Evolutionary conservation across 2,329 filamentous ascomycete genomes (phyloP), one percentile per base, ranked within the genome.

Genomic region (Elsinoe batatas): DNA sequence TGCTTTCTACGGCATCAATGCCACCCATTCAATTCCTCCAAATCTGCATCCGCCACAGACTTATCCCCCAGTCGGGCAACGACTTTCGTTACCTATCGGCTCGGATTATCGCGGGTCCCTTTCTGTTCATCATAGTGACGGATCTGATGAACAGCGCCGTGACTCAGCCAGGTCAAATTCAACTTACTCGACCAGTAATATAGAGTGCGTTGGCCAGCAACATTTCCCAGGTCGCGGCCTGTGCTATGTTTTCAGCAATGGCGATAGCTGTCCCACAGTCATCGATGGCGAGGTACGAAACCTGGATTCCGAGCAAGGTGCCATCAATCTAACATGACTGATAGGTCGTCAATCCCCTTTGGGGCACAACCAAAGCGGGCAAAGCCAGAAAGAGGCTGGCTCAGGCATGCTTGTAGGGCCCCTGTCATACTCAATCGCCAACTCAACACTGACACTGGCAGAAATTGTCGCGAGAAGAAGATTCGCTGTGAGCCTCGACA

Each of bases 401-500:
- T 20, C 90, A 95, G 68, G 89, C 89, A n/a, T 96, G 91, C 67
- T 79, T 95, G 57, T 60, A 50, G 26, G 57, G 53, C 18, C n/a
- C 13, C 26, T 8, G 20, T 30, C 18, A 37, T 8, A 12, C 2
- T 18, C 36, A 13, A 13, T 33, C 3, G 15, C 2, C 3, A 49
- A 11, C 5, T 10, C 11, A 15, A 2, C 5, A 40, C 40, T 32
- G 43, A 58, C 43, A 17, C 17, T n/a, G 2, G 2, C 42, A 58
- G 59, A 13, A 93, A 89, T 11, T 96, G 91, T 68, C 82, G 91
- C 51, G 90, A 95, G 72, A 96, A 95, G 81, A 96, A 95, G 77
- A 95, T 96, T 73, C 95, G 95, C 70, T 96, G 91, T 66, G 89
- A 95, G 61, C 91, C 90, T 1, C 89, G 91, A 63, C 85, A 82